phyloP scores from a whole-genome alignment of 306 rosid species.

The Cicer cuneatum region DNA sequence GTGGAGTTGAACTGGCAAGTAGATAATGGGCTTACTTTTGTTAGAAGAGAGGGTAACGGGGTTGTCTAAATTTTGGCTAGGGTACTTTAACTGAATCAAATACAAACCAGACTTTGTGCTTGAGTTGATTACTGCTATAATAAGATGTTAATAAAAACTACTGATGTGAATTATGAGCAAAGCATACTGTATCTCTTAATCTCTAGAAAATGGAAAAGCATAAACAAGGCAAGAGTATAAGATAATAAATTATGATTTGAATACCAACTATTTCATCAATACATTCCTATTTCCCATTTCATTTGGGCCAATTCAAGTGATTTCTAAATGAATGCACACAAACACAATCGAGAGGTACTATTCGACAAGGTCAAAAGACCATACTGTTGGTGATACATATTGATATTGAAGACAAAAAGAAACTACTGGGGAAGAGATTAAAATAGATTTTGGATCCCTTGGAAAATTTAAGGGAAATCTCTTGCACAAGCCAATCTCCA shows the following conservation, averaged over 20 bases:
- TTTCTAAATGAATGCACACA: conserved; percentile 40
- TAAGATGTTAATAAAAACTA: too few relatives aligned
- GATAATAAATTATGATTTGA: conserved; percentile 37
- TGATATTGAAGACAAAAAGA: conserved; percentile 10
- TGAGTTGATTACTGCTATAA: too few relatives aligned
- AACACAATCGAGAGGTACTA: conserved; percentile 18
- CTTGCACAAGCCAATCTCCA: conserved; percentile 28
- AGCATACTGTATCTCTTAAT: too few relatives aligned
- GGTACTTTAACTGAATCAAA: too few relatives aligned
- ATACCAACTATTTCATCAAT: conserved; percentile 40
- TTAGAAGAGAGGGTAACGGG: too few relatives aligned
- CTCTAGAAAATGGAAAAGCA: neutral
- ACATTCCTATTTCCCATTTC: conserved; percentile 42
- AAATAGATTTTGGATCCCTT: conserved; percentile 37
- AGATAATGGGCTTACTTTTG: too few relatives aligned
- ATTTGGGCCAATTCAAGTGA: conserved; percentile 40
- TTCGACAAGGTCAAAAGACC: conserved; percentile 26
- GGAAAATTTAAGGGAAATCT: conserved; percentile 43
- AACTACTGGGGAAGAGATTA: conserved; percentile 20
- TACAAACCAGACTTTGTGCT: too few relatives aligned
- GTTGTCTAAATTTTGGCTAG: too few relatives aligned
- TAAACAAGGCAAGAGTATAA: conserved; percentile 10
- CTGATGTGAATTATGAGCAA: too few relatives aligned
- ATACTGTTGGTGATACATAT: conserved; percentile 10
- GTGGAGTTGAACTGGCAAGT: too few relatives aligned